These are phyloP conservation scores for Magnolia changhungtana DNA, from an alignment of 164 flowering plant species.

Conservation along the genomic window DNA sequence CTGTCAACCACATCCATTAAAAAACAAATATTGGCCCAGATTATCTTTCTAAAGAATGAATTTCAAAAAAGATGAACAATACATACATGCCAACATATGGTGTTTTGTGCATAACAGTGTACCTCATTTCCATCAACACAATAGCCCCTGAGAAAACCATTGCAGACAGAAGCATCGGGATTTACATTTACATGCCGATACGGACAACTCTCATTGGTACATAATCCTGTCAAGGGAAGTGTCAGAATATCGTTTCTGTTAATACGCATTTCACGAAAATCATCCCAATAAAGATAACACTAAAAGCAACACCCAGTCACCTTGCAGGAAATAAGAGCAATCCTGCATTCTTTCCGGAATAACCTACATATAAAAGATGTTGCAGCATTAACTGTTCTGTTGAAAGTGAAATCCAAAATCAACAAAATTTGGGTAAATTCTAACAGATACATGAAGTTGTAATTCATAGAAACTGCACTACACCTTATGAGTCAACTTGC, in stretches of 20 bases:
- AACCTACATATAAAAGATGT: constrained; percentile 46
- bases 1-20: background rate
- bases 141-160: constrained; percentile 90
- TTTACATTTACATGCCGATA: constrained; percentile 94
- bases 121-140: constrained; percentile 98
- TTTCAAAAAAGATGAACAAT: background rate
- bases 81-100: background rate
- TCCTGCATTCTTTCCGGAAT: constrained; percentile 99
- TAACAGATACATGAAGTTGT: background rate
- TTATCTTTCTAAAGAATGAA: background rate
- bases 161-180: constrained; percentile 73
- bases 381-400: background rate
- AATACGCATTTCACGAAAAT: background rate
- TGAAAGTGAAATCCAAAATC: background rate
- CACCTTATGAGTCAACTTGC: constrained; percentile 98
- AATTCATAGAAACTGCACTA: background rate
- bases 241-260: background rate
- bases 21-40: background rate
- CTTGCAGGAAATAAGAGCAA: constrained; percentile 89
- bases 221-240: constrained; percentile 49
- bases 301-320: constrained; percentile 27
- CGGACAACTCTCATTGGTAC: constrained; percentile 75
- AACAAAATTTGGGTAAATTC: background rate
- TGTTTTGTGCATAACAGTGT: constrained; percentile 16
- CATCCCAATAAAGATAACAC: background rate